Percentiles rank a stretch among this genome's conserved stretches.
phyloP scores from a whole-genome alignment of 805 yeast genomes.

The Wickerhamiella dianesei region DNA sequence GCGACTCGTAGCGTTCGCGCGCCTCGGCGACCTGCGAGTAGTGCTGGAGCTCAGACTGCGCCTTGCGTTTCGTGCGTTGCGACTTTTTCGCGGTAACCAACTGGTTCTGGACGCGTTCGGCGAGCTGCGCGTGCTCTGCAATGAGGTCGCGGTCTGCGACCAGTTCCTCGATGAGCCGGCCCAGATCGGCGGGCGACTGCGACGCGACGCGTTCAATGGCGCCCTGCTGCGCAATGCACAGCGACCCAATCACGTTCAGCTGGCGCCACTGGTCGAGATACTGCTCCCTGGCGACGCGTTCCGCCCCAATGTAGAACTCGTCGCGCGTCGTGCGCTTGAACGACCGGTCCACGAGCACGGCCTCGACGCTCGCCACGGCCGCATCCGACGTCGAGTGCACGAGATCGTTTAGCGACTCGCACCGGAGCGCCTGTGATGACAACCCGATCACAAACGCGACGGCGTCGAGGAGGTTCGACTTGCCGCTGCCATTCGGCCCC shows the following conservation, averaged over 20 bases:
- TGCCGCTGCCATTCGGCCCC: constrained; percentile 99
- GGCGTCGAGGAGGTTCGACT: constrained; percentile 95
- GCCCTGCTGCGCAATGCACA: constrained; percentile 91
- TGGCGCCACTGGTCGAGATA: constrained; percentile 53
- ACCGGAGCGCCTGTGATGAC: constrained; percentile 58
- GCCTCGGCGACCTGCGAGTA: constrained; percentile 37
- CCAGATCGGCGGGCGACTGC: constrained; percentile 64
- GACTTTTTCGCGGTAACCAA: constrained; percentile 50
- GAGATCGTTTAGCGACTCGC: constrained; percentile 58
- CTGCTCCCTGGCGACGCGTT: constrained; percentile 23
- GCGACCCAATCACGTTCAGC: constrained; percentile 82
- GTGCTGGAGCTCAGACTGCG: constrained; percentile 61
- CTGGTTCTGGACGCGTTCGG: constrained; percentile 43
- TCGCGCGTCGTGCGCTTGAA: constrained; percentile 11
- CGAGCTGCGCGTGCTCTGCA: constrained; percentile 50
- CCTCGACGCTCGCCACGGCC: constrained; percentile 5
- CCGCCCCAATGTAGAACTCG: constrained; percentile 10
- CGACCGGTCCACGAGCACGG: constrained; percentile 9
- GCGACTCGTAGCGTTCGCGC: constrained; percentile 33
- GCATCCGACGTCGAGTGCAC: constrained; percentile 52
- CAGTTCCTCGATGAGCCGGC: constrained; percentile 62
- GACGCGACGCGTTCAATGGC: constrained; percentile 90
- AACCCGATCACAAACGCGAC: constrained; percentile 89
- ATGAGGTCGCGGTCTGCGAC: constrained; percentile 62
- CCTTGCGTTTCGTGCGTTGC: constrained; percentile 53